A percentile compares a stretch with the other conserved stretches of the same genome.
Conservation (phyloP, 1,284 basidiomycete species). For the Cutaneotrichosporon cavernicola region DNA sequence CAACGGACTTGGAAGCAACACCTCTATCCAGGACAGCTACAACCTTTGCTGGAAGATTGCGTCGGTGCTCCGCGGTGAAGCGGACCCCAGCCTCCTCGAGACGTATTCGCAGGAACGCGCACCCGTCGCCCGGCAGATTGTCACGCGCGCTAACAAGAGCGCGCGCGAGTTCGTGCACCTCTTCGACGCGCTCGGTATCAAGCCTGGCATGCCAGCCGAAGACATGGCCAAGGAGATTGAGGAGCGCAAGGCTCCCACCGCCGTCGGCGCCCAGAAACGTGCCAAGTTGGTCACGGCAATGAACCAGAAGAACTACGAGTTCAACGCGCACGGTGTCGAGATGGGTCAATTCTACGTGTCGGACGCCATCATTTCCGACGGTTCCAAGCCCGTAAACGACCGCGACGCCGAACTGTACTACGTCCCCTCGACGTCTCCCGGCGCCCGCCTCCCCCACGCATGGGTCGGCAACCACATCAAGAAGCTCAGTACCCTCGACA, state of each 20-base stretch:
- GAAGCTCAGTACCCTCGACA: conserved; percentile 21
- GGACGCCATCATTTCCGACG: conserved; percentile 13
- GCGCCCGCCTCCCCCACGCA: conserved; percentile 21
- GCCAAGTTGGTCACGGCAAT: conserved; percentile 21
- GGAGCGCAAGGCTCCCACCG: conserved; percentile 23
- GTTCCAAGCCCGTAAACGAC: conserved; percentile 14
- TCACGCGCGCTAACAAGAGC: conserved; percentile 25
- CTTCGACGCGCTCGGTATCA: conserved; percentile 24
- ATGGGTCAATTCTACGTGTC: conserved; percentile 26
- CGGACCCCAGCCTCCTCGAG: conserved; percentile 21
- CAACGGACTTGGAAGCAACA: conserved; percentile 24
- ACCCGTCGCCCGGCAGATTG: conserved; percentile 25
- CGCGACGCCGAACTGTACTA: conserved; percentile 24
- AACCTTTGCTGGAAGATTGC: conserved; percentile 26
- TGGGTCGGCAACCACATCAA: conserved; percentile 16
- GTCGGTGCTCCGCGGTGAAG: conserved; percentile 14
- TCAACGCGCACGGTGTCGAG: conserved; percentile 25
- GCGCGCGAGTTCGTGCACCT: conserved; percentile 23
- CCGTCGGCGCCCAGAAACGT: conserved; percentile 18
- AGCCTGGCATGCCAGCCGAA: conserved; percentile 20
- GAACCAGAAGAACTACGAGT: conserved; percentile 26
- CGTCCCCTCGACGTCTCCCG: conserved; percentile 14
- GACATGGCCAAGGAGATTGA: conserved; percentile 24
- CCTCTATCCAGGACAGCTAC: conserved; percentile 26
- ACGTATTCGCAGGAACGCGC: conserved; percentile 19